Conservation (phyloP, 805 yeast species). For the Kluyveromyces lactis region DNA sequence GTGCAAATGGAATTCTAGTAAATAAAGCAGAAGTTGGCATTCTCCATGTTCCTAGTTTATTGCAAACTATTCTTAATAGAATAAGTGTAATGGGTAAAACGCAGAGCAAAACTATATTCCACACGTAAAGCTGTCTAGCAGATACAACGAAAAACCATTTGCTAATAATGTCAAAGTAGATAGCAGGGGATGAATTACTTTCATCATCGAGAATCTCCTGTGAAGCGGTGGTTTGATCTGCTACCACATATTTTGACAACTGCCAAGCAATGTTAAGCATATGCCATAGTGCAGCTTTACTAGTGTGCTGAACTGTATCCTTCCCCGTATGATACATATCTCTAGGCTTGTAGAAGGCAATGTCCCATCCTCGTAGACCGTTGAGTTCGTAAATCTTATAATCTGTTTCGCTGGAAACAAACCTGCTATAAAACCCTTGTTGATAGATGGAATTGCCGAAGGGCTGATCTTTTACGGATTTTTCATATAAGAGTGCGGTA, state of each 20-base stretch:
- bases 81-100: constrained; percentile 47
- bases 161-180: constrained; percentile 60
- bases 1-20: constrained; percentile 54
- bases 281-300: constrained; percentile 70
- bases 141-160: constrained; percentile 46
- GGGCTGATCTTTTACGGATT: constrained; percentile 49
- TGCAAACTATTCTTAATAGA: constrained; percentile 40
- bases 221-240: constrained; percentile 25
- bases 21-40: constrained; percentile 32
- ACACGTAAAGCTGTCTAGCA: constrained; percentile 37
- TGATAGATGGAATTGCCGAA: constrained; percentile 76
- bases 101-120: constrained; percentile 45
- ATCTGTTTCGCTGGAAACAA: constrained; percentile 78
- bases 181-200: constrained; percentile 36
- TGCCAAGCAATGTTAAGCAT: constrained; percentile 72
- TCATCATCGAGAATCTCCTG: constrained; percentile 24
- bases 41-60: constrained; percentile 41
- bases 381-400: constrained; percentile 58
- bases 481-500: constrained; percentile 48
- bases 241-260: constrained; percentile 40
- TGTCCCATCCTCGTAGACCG: constrained; percentile 79
- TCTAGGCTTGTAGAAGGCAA: constrained; percentile 84
- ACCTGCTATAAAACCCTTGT: constrained; percentile 69
- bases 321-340: constrained; percentile 71
- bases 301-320: constrained; percentile 59